A percentile compares a stretch with the other conserved stretches of the same genome.
Evolutionary conservation across 2,329 filamentous ascomycete species (phyloP).

Genomic region (Chrysosporium queenslandicum): DNA sequence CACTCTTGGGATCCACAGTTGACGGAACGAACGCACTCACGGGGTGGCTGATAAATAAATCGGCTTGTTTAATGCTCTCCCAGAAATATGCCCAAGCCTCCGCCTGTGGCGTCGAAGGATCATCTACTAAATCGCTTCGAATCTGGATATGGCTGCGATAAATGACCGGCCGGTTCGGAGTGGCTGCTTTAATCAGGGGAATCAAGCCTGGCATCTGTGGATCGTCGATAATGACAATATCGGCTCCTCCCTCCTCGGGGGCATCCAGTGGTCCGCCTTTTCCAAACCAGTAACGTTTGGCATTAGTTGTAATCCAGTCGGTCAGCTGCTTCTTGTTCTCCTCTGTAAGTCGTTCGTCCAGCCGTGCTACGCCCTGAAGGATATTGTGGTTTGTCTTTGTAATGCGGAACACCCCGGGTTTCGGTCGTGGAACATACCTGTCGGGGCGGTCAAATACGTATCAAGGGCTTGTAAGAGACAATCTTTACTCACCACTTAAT

Average conservation of each 20-base stretch:
- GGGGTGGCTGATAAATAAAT: conserved; percentile 74
- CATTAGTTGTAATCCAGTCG: conserved; percentile 64
- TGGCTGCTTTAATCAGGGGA: conserved; percentile 59
- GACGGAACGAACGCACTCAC: conserved; percentile 64
- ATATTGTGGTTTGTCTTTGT: conserved; percentile 88
- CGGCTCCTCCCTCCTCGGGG: conserved; percentile 59
- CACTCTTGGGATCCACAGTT: conserved; percentile 54
- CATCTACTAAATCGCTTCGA: conserved; percentile 59
- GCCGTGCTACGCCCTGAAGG: conserved; percentile 63
- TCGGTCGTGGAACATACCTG: conserved; percentile 65
- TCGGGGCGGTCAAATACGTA: conserved; percentile 19
- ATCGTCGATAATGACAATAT: conserved; percentile 70
- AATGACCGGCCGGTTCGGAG: conserved; percentile 64
- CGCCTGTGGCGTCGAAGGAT: conserved; percentile 55
- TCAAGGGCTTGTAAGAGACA: conserved; percentile 24
- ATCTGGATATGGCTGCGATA: conserved; percentile 80
- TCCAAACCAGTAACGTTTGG: conserved; percentile 62
- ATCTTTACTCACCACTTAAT: conserved; percentile 55
- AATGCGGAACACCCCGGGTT: conserved; percentile 67
- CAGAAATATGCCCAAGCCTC: conserved; percentile 69
- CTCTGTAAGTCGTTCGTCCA: conserved; percentile 52
- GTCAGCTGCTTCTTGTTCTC: conserved; percentile 55
- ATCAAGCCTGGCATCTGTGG: conserved; percentile 76
- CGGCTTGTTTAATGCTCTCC: conserved; percentile 58
- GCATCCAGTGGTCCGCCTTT: conserved; percentile 56